Base-by-base conservation (phyloP, 2,329 filamentous ascomycete genomes). In the Alternaria tenuissima region DNA sequence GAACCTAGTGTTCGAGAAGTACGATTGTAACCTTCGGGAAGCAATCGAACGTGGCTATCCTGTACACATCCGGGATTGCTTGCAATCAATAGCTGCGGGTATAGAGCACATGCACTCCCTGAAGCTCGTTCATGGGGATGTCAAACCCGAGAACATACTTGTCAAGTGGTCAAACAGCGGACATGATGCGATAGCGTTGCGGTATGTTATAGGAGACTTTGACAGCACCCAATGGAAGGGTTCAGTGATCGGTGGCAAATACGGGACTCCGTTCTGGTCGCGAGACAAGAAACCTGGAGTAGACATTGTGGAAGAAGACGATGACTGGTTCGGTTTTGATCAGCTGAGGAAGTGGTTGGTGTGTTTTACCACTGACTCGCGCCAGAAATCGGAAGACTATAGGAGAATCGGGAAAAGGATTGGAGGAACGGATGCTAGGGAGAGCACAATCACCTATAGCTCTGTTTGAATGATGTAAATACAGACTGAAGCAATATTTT, bases 271-370 rank as follows among this genome's bases (percentile, higher is more conserved):
- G 6, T 26, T n/a, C 11, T 57, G 58, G 53, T 32, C 38, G 4
- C 38, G 34, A 24, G 8, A n/a, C 5, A 57, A 61, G 41, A 28
- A 36, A 24, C n/a, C 14, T n/a, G 34, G 39, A 20, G 30, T 30
- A 12, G 47, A 57, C 24, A 16, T 26, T 7, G 47, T 47, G 16
- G 47, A 61, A 24, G 34, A 47, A 24, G 32, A 46, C 22, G 58
- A 57, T 22, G 53, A 60, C 38, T 57, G 58, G 58, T 49, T 38
- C 42, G 38, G 26, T 26, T 59, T 59, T n/a, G 24, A 55, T 28
- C 22, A 34, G 24, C 18, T 43, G 14, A 55, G 30, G 57, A 42
- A 16, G 43, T 55, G 53, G 53, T 28, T 48, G 32, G 22, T 47
- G 11, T 20, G 18, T 7, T 34, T n/a, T 26, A 22, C 34, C 16